Conservation (phyloP, 2,329 filamentous ascomycete species). For the Phoma sp. region DNA sequence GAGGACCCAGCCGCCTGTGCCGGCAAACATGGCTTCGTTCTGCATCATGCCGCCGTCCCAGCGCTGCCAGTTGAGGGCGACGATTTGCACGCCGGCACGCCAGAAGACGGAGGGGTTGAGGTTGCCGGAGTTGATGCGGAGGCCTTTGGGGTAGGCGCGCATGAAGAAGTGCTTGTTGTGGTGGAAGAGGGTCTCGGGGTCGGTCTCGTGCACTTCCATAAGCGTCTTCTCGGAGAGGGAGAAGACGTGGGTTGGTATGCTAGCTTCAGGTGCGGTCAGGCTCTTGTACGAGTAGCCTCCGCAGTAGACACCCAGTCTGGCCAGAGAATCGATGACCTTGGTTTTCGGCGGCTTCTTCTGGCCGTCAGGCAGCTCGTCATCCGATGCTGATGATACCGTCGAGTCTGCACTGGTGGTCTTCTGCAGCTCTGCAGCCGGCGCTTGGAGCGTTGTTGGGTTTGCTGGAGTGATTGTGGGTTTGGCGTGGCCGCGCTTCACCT, state of each 20-base stretch:
- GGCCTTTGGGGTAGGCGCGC: conserved; percentile 85
- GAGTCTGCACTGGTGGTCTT: conserved; percentile 35
- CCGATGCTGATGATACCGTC: conserved; percentile 28
- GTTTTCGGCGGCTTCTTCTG: conserved; percentile 59
- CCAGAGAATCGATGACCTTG: conserved; percentile 73
- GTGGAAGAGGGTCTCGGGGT: conserved; percentile 68
- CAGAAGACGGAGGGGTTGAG: conserved; percentile 85
- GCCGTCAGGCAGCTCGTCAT: conserved; percentile 49
- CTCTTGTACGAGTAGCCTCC: conserved; percentile 80
- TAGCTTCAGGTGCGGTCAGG: conserved; percentile 68
- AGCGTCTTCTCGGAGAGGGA: conserved; percentile 67
- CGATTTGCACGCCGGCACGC: conserved; percentile 87
- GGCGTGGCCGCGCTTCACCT: conserved; percentile 55
- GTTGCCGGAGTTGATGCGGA: conserved; percentile 84
- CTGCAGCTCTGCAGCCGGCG: conserved; percentile 29
- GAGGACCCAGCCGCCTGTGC: conserved; percentile 80
- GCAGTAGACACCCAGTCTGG: conserved; percentile 82
- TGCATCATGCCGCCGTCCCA: conserved; percentile 95
- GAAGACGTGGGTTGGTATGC: conserved; percentile 67
- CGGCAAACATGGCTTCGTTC: conserved; percentile 89
- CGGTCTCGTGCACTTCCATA: conserved; percentile 69
- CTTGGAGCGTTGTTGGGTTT: conserved; percentile 41
- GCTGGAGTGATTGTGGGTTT: conserved; percentile 35
- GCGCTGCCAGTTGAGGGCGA: conserved; percentile 92
- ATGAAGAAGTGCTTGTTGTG: conserved; percentile 86